Evolutionary conservation across 2,329 filamentous ascomycete species (phyloP), one percentile per base, ranked within the genome.

Genomic region (Colletotrichum sublineola): DNA sequence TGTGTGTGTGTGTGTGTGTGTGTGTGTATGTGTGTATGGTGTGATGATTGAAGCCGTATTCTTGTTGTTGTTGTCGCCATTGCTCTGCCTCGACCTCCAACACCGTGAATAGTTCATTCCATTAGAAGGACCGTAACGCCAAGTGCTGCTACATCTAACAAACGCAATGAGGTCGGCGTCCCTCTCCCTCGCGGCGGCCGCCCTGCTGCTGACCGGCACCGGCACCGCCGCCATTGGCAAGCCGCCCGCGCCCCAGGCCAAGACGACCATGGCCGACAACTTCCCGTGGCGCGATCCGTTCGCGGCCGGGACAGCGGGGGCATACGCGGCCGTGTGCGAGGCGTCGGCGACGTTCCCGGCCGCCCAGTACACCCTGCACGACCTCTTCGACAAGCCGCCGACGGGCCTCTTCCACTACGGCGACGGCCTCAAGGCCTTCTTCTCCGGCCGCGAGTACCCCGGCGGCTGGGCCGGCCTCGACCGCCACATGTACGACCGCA

Each of bases 381-480:
- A 86, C 75, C 79, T 86, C 40, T 79, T 79, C 66, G 76, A 80
- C 29, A 72, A 77, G 11, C 78, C 79, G 9, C 85, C 85, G 5
- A 63, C 73, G 2, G 85, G 85, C 15, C 78, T 86, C 9, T 77
- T 77, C 64, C 80, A 80, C 3, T 86, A 81, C 79, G 78, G 77
- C 50, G 77, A 80, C 7, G 84, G 81, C 1, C 80, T 86, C 52
- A 84, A 83, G 75, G 75, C 76, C 18, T 76, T 83, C 53, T 86
- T 86, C 74, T 68, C 77, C 9, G 78, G 79, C 5, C 80, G 82
- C 42, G 78, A 83, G 62, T 86, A 89, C 77, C 86, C 87, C 0
- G 87, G 87, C 33, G 83, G 82, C 52, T 89, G 87, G 87, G 81
- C 82, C 36, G 87, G 87, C 46, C 78, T 85, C 33, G 87, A 89